These are phyloP conservation scores for Pisolithus sp. DNA, from an alignment of 768 basidiomycete genomes.

Conservation along the genomic window DNA sequence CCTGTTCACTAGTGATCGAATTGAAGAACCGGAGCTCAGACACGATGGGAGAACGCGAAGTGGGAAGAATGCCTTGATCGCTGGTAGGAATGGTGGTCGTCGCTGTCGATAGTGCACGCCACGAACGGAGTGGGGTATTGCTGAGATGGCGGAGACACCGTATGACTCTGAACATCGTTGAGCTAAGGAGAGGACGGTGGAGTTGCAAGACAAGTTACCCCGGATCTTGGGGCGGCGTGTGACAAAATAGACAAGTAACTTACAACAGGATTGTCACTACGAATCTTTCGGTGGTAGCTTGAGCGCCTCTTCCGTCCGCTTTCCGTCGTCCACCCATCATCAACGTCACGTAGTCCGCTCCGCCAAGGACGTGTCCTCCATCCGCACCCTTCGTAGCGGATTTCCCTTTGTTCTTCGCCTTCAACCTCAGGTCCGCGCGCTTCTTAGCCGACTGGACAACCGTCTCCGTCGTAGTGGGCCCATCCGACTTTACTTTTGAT, in stretches of 20 bases:
- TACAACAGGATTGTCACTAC: neutral
- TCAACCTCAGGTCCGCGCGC: conserved; percentile 22
- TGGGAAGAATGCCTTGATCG: conserved; percentile 32
- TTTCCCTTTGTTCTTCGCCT: conserved; percentile 11
- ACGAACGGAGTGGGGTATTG: conserved; percentile 1
- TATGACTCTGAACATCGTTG: conserved; percentile 11
- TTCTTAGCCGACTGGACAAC: conserved; percentile 21
- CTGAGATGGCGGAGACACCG: neutral
- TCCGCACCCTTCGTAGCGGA: neutral
- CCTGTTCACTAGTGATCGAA: conserved; percentile 53
- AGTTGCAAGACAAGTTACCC: neutral
- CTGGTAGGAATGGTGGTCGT: conserved; percentile 12
- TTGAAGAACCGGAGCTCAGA: conserved; percentile 75
- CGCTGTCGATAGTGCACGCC: conserved; percentile 11
- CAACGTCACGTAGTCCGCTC: conserved; percentile 70
- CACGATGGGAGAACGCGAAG: conserved; percentile 55
- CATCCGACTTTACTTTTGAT: neutral
- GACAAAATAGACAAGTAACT: too few relatives aligned
- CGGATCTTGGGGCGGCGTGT: conserved; percentile 17
- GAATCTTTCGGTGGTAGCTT: conserved; percentile 40
- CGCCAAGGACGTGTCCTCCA: conserved; percentile 52
- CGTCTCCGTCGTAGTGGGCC: neutral
- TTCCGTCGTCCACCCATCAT: conserved; percentile 67
- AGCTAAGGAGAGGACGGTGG: neutral
- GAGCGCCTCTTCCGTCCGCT: conserved; percentile 56